Conservation (phyloP, 2,329 filamentous ascomycete genomes). For the Chaetomium strumarium region DNA sequence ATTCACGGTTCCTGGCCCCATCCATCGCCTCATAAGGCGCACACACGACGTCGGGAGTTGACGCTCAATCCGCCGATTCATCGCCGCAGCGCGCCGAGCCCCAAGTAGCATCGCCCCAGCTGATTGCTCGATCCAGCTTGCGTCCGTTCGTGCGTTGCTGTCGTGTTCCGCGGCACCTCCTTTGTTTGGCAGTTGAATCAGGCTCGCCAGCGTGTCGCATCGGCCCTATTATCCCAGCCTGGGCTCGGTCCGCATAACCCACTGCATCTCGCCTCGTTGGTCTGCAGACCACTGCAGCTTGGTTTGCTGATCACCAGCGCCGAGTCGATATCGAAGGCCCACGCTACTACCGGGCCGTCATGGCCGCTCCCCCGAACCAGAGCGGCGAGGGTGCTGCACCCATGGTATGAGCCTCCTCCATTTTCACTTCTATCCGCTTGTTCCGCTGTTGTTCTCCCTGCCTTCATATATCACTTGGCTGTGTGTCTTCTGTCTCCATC, state of each 20-base stretch:
- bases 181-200: not conserved
- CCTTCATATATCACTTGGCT: not conserved
- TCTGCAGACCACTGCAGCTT: slow-evolving; percentile 3
- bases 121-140: not conserved
- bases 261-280: slow-evolving; percentile 10
- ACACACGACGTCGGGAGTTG: too few relatives aligned
- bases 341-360: slow-evolving; percentile 11
- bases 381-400: slow-evolving; percentile 22
- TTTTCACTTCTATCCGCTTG: too few relatives aligned
- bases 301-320: slow-evolving; percentile 7
- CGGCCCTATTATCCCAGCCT: slow-evolving; percentile 20
- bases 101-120: too few relatives aligned
- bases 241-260: slow-evolving; percentile 1
- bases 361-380: slow-evolving; percentile 21
- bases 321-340: not conserved
- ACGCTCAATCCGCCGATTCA: not conserved
- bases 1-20: too few relatives aligned
- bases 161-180: not conserved
- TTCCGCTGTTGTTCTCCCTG: slow-evolving; percentile 4
- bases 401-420: slow-evolving; percentile 17
- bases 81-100: not conserved
- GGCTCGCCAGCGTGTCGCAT: slow-evolving; percentile 13
- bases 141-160: slow-evolving; percentile 4
- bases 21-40: too few relatives aligned
- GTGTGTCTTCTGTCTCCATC: not conserved